phyloP scores from a whole-genome alignment of 805 yeast genomes.

The Vanderwaltozyma yarrowii region DNA sequence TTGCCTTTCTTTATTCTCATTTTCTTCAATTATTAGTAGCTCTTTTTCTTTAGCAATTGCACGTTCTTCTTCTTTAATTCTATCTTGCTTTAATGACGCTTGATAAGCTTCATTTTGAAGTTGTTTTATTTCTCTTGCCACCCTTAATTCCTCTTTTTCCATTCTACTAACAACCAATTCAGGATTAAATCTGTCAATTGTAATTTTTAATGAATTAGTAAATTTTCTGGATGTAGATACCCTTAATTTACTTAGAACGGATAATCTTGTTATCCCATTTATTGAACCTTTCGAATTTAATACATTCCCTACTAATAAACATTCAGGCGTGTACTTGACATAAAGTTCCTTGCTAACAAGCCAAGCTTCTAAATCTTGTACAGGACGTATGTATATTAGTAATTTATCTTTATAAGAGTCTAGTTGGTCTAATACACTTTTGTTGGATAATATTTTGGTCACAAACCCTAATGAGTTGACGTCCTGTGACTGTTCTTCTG shows the following conservation, averaged over 20 bases:
- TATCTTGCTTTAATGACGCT: conserved; percentile 48
- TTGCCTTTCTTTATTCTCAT: conserved; percentile 6
- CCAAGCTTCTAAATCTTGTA: conserved; percentile 53
- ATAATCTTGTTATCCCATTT: conserved; percentile 27
- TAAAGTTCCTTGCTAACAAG: conserved; percentile 50
- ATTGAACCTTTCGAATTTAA: conserved; percentile 34
- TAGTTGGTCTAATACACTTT: conserved; percentile 32
- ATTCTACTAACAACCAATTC: conserved; percentile 49
- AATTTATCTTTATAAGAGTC: conserved; percentile 32
- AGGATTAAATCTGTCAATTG: conserved; percentile 47
- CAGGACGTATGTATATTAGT: conserved; percentile 56
- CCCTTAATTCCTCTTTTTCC: conserved; percentile 50
- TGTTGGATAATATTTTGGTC: conserved; percentile 37
- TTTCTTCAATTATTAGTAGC: conserved; percentile 3
- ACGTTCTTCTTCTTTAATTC: conserved; percentile 40
- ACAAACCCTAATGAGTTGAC: conserved; percentile 32
- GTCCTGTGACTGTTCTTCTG: conserved; percentile 10
- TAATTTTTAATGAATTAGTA: conserved; percentile 30
- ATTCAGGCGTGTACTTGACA: conserved; percentile 45
- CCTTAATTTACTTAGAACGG: conserved; percentile 26
- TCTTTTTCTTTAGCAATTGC: conserved; percentile 14
- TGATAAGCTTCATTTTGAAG: conserved; percentile 62
- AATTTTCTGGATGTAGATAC: conserved; percentile 25
- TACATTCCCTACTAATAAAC: conserved; percentile 44
- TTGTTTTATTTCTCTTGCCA: conserved; percentile 47